These are phyloP conservation scores for Dentipellis sp. DNA, from an alignment of 768 basidiomycete species.

Conservation along the genomic window DNA sequence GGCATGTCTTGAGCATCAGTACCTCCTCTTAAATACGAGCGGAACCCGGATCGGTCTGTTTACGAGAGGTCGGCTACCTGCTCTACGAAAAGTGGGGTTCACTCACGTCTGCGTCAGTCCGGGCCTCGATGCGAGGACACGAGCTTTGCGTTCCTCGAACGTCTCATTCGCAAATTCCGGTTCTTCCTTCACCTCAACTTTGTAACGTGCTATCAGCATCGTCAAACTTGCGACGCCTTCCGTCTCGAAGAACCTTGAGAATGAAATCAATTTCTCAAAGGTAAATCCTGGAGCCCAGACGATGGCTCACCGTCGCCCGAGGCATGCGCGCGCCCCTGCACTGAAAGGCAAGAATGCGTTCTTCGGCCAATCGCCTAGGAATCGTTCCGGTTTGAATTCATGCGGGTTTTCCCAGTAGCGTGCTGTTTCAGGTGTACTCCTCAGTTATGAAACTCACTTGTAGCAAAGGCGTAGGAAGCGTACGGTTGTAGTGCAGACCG, in stretches of 20 bases:
- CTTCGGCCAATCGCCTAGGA: slow-evolving; percentile 22
- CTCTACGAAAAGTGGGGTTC: neutral
- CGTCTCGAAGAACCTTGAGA: slow-evolving; percentile 37
- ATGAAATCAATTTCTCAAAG: neutral
- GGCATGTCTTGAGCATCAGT: neutral
- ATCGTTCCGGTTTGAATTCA: slow-evolving; percentile 31
- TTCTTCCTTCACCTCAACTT: slow-evolving; percentile 40
- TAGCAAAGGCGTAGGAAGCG: neutral
- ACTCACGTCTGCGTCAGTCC: slow-evolving; percentile 4
- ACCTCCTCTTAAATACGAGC: slow-evolving; percentile 13
- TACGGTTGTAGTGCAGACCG: slow-evolving; percentile 45
- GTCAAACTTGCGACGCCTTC: slow-evolving; percentile 38
- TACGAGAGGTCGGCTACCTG: neutral
- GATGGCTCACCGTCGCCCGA: slow-evolving; percentile 11
- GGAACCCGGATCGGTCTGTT: slow-evolving; percentile 8
- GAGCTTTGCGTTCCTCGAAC: slow-evolving; percentile 31
- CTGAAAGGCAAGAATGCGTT: slow-evolving; percentile 26
- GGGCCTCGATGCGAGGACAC: neutral
- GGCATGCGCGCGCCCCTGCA: slow-evolving; percentile 16
- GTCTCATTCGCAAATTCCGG: slow-evolving; percentile 34
- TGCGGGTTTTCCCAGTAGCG: slow-evolving; percentile 48
- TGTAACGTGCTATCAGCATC: slow-evolving; percentile 35
- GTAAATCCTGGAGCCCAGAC: neutral
- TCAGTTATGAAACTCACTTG: neutral
- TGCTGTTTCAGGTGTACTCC: slow-evolving; percentile 22